Evolutionary conservation across 495 filamentous ascomycete genomes (phyloP), one percentile per base, ranked within the genome.

Genomic region (Penicillium verhagenii): DNA sequence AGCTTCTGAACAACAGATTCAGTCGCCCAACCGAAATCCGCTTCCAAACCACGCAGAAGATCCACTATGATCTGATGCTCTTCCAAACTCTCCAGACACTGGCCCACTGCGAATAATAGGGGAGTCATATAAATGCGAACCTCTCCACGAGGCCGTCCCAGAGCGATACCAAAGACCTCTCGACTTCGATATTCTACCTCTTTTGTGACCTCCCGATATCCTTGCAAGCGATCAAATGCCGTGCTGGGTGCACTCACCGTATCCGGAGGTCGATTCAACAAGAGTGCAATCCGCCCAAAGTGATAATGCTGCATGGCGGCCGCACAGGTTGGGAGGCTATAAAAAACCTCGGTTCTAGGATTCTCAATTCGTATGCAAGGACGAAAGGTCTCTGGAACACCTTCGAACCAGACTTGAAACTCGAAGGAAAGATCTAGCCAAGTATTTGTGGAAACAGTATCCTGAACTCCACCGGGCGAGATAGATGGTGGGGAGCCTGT

Each of bases 301-400:
- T 77, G 69, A 46, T 72, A 76, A 28, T 75, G 72, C 33, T 74
- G 72, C 63, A 75, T 73, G 2, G 73, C 50, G 16, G 66, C 60
- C 9, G 73, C 73, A 44, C 69, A 74, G 11, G 69, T 63, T 0
- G 73, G 56, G 8, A 65, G 52, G 24, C 66, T 58, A 46, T 69
- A 72, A 50, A 68, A 70, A 1, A 73, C 60, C 44, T 77, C 74
- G 0, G 74, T n/a, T n/a, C n/a, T n/a, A n/a, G n/a, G n/a, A n/a
- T n/a, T n/a, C n/a, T n/a, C n/a, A n/a, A n/a, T n/a, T n/a, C n/a
- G n/a, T n/a, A n/a, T n/a, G n/a, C n/a, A n/a, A n/a, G n/a, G n/a
- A n/a, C n/a, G n/a, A 52, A 77, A 70, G 1, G 72, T 72, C 46
- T 77, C 74, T 0, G 74, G 74, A 0, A 77, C 60, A 11, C 64